These are phyloP conservation scores for Mollisiaceae sp. DNA, from an alignment of 2,329 filamentous ascomycete genomes.

Conservation along the genomic window DNA sequence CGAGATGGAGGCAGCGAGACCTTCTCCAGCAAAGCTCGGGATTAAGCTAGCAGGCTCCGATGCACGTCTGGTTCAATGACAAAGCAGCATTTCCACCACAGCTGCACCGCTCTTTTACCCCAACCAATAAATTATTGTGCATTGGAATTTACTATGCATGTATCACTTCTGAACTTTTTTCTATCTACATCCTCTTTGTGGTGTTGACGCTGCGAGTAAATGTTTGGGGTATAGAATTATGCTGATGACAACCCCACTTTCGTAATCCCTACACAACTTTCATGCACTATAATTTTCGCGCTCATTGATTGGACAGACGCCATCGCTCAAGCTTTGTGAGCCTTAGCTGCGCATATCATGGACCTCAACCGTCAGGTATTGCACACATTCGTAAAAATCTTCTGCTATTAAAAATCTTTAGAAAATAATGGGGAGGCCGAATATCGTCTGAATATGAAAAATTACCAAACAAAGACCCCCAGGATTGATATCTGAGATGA, in stretches of 20 bases:
- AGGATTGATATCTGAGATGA: not conserved
- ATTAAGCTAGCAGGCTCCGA: slow-evolving; percentile 9
- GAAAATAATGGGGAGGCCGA: not conserved
- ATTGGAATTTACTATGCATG: not conserved
- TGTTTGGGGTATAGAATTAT: not conserved
- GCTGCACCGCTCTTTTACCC: not conserved
- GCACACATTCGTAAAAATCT: not conserved
- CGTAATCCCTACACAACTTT: not conserved
- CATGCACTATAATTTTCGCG: not conserved
- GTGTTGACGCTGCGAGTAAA: not conserved
- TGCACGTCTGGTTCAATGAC: not conserved
- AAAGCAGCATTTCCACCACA: not conserved
- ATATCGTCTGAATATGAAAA: not conserved
- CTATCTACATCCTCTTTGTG: not conserved
- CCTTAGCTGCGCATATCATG: slow-evolving; percentile 1
- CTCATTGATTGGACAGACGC: slow-evolving; percentile 18
- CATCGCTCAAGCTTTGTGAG: slow-evolving; percentile 22
- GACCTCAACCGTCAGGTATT: not conserved
- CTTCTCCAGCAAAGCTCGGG: slow-evolving; percentile 2
- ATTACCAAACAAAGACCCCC: not conserved
- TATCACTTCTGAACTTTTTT: not conserved
- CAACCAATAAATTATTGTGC: not conserved
- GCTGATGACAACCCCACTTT: slow-evolving; percentile 6
- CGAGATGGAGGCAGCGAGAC: not conserved
- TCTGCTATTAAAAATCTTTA: not conserved